Evolutionary conservation across 2,329 filamentous ascomycete species (phyloP).

Genomic region (Mollisia scopiformis): DNA sequence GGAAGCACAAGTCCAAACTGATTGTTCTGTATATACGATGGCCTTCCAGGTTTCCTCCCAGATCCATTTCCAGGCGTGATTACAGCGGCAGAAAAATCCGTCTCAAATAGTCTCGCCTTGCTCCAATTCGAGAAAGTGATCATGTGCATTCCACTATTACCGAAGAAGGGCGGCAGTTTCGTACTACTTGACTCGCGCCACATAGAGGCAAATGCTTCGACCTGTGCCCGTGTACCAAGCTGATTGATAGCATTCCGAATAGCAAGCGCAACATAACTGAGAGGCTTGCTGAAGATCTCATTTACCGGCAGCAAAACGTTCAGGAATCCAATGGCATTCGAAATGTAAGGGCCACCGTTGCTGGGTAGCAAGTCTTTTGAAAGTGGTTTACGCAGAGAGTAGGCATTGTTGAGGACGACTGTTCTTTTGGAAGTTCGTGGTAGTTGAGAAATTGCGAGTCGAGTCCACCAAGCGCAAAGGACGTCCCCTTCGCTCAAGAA

Average conservation of each 20-base stretch:
- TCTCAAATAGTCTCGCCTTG: slow-evolving; percentile 39
- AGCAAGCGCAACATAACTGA: slow-evolving; percentile 33
- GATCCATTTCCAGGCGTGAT: slow-evolving; percentile 5
- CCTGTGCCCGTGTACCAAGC: slow-evolving; percentile 40
- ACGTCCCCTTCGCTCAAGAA: slow-evolving; percentile 53
- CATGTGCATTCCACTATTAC: slow-evolving; percentile 37
- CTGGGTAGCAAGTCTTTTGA: slow-evolving; percentile 33
- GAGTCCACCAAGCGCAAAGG: slow-evolving; percentile 45
- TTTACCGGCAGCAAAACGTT: slow-evolving; percentile 27
- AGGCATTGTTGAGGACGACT: slow-evolving; percentile 42
- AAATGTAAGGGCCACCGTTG: slow-evolving; percentile 31
- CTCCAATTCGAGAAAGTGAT: slow-evolving; percentile 45
- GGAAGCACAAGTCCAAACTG: slow-evolving; percentile 5
- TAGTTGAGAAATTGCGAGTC: slow-evolving; percentile 31
- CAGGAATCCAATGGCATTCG: slow-evolving; percentile 33
- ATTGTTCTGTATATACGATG: slow-evolving; percentile 9
- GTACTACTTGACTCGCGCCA: slow-evolving; percentile 20
- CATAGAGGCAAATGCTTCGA: slow-evolving; percentile 39
- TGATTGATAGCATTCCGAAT: slow-evolving; percentile 39
- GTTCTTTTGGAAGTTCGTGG: slow-evolving; percentile 22
- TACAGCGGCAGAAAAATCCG: slow-evolving; percentile 40
- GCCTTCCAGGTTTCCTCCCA: slow-evolving; percentile 8
- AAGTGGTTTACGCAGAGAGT: slow-evolving; percentile 41
- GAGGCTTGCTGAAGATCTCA: slow-evolving; percentile 32
- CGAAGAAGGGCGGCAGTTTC: slow-evolving; percentile 37